A percentile compares a stretch with the other conserved stretches of the same genome.
phyloP scores from a whole-genome alignment of 306 rosid genomes.

The Lotus japonicus region DNA sequence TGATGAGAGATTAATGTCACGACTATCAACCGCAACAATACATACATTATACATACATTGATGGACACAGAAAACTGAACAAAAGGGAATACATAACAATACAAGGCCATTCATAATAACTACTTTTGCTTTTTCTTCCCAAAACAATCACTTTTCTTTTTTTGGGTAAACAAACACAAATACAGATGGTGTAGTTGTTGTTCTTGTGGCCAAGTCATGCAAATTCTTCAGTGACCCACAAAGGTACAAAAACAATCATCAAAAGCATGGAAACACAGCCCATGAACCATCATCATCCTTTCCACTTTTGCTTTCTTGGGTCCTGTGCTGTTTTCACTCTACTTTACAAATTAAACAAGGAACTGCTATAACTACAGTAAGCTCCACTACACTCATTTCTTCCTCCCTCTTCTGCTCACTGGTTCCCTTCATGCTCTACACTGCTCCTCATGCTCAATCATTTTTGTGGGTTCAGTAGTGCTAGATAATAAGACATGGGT shows the following conservation, averaged over 20 bases:
- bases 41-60: too few species aligned
- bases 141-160: background rate
- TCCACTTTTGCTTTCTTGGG: constrained; percentile 22
- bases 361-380: background rate
- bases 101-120: background rate
- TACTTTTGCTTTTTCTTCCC: background rate
- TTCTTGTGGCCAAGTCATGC: constrained; percentile 21
- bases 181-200: background rate
- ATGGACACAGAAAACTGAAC: too few species aligned
- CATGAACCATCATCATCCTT: constrained; percentile 32
- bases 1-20: too few species aligned
- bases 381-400: constrained; percentile 26
- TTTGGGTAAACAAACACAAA: background rate
- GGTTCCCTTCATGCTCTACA: constrained; percentile 74
- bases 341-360: constrained; percentile 31
- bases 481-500: constrained; percentile 31
- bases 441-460: constrained; percentile 45
- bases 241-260: constrained; percentile 20
- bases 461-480: constrained; percentile 27
- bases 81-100: background rate
- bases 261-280: constrained; percentile 37
- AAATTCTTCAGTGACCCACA: constrained; percentile 41
- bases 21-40: too few species aligned
- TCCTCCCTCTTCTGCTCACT: constrained; percentile 51
- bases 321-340: constrained; percentile 30